Evolutionary conservation across 1,284 basidiomycete species (phyloP).

Genomic region (Ustilago curta): DNA sequence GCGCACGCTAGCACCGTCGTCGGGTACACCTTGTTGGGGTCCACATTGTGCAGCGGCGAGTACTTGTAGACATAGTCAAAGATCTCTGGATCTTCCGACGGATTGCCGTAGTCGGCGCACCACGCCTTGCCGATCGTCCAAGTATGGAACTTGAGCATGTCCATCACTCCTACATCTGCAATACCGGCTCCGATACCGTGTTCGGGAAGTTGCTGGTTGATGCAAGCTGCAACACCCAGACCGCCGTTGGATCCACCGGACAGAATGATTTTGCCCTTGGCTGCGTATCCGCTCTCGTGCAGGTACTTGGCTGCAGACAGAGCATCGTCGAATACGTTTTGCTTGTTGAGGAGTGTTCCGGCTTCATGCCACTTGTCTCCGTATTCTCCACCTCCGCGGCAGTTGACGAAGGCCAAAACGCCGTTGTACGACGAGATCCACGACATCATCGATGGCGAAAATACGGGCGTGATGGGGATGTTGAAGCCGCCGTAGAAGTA

Average conservation of each 20-base stretch:
- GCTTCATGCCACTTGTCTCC: constrained; percentile 75
- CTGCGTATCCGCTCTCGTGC: constrained; percentile 78
- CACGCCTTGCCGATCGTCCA: constrained; percentile 77
- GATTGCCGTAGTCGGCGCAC: constrained; percentile 85
- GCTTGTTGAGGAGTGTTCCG: constrained; percentile 67
- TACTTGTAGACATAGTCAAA: constrained; percentile 65
- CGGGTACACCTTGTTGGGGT: constrained; percentile 60
- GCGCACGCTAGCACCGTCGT: constrained; percentile 63
- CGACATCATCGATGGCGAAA: constrained; percentile 80
- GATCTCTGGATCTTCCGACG: constrained; percentile 71
- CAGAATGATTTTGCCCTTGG: constrained; percentile 80
- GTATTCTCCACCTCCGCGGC: constrained; percentile 83
- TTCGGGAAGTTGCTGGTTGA: constrained; percentile 81
- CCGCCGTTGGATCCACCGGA: constrained; percentile 74
- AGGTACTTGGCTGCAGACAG: constrained; percentile 76
- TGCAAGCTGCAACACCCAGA: constrained; percentile 81
- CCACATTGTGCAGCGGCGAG: constrained; percentile 67
- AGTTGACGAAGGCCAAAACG: constrained; percentile 76
- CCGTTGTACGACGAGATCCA: constrained; percentile 81
- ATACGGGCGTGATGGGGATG: constrained; percentile 79
- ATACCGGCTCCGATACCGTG: constrained; percentile 76
- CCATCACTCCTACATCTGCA: constrained; percentile 74
- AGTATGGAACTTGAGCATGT: constrained; percentile 74
- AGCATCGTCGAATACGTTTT: constrained; percentile 80
- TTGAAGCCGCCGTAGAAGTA: constrained; percentile 76